Evolutionary conservation across 2,329 filamentous ascomycete species (phyloP), one percentile per base, ranked within the genome.

Genomic region (Leptodontidium sp.): DNA sequence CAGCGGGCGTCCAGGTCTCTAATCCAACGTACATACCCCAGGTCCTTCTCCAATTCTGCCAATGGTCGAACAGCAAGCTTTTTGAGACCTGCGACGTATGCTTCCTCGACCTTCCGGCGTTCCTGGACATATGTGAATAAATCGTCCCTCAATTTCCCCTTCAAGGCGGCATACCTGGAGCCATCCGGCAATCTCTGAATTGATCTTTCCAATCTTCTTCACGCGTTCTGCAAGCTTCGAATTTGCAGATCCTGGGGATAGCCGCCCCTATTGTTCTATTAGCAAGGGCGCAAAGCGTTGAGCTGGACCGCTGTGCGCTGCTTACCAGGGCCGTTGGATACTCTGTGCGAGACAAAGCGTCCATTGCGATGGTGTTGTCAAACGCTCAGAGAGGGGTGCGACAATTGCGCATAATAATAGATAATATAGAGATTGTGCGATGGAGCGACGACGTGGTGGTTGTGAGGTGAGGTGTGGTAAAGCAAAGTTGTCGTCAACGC

Each of bases 301-400:
- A 61, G 59, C 35, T 64, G 49, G 43, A 65, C 68, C 73, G 71
- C 72, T 70, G 73, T 71, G 69, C 61, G n/a, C 68, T 70, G 82
- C 91, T 86, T 86, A 98, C 95, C 90, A 97, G 90, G 88, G 98
- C 91, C 76, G 90, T 91, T 81, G 95, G 94, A 85, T 98, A 98
- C 82, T 98, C 95, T 81, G 92, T 87, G 82, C 94, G 89, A 80
- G 92, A 90, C 78, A 95, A 87, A 78, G 91, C 90, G 70, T 93
- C 91, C 89, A 93, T 93, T 77, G 77, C 81, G 80, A 58, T 35
- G 61, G 61, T 73, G 61, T 64, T 73, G 61, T 61, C 68, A 55
- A 67, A 70, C 68, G 68, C 65, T 77, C 70, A 75, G 68, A 65
- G 62, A 50, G 67, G 65, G 35, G 68, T 75, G 73, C 64, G 72